These are phyloP conservation scores for Dictyostelium gargantuum DNA, from an alignment of 208 protist species.

Conservation along the genomic window DNA sequence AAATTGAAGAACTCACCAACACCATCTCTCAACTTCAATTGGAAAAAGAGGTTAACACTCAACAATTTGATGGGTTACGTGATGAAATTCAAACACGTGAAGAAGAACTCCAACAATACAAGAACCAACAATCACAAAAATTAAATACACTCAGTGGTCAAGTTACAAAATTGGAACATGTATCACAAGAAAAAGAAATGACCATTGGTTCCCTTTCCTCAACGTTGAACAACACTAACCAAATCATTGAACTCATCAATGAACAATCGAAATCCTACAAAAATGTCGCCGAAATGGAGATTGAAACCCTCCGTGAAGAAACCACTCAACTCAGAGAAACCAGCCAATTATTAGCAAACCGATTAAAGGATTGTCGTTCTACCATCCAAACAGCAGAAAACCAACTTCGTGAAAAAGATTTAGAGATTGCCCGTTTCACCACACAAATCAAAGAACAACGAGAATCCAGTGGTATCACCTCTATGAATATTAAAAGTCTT, in stretches of 20 bases:
- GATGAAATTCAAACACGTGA: neutral
- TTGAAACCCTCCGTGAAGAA: conserved; percentile 2
- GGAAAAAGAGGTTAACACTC: neutral
- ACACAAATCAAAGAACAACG: neutral
- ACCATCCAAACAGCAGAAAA: neutral
- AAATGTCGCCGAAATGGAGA: conserved; percentile 35
- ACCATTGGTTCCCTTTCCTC: neutral
- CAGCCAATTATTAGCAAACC: neutral
- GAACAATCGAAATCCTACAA: conserved; percentile 26
- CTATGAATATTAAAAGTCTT: neutral
- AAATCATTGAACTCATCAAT: conserved; percentile 4
- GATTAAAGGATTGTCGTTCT: neutral
- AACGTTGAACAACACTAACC: neutral
- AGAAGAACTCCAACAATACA: neutral
- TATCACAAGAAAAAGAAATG: neutral
- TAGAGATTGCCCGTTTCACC: neutral
- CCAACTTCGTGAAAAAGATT: neutral
- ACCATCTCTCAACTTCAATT: conserved; percentile 9
- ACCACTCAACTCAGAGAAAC: neutral
- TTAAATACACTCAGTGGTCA: neutral
- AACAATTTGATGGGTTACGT: neutral
- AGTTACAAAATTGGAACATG: neutral
- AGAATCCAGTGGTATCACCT: neutral
- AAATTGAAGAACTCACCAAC: conserved; percentile 18
- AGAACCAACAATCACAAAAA: neutral